Conservation (phyloP, 192 early-diverging fungal genomes). For the Bifiguratus adelaidae region DNA sequence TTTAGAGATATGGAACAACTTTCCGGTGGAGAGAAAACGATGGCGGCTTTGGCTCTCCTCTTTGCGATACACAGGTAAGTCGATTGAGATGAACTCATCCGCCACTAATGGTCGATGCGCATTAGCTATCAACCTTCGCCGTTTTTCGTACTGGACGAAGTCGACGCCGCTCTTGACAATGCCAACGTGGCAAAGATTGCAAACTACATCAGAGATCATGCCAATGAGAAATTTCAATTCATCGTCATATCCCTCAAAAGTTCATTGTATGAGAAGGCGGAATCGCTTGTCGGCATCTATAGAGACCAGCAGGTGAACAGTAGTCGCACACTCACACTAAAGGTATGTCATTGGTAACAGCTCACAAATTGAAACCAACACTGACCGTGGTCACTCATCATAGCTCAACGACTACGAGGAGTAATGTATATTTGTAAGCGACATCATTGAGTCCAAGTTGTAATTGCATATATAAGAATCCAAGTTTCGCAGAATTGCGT, state of each 20-base stretch:
- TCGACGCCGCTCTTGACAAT: slow-evolving; percentile 97
- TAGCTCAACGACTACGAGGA: too few species aligned
- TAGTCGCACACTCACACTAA: slow-evolving; percentile 73
- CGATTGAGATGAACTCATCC: background rate
- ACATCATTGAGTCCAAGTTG: too few species aligned
- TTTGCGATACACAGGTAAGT: slow-evolving; percentile 85
- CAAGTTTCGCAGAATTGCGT: too few species aligned
- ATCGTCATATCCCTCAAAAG: slow-evolving; percentile 97
- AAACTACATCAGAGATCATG: slow-evolving; percentile 77
- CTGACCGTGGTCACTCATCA: too few species aligned
- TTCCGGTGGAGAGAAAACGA: slow-evolving; percentile 98
- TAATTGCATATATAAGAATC: too few species aligned
- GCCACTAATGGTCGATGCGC: background rate
- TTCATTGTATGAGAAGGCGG: slow-evolving; percentile 86
- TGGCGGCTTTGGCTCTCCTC: slow-evolving; percentile 91
- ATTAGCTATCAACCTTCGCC: slow-evolving; percentile 85
- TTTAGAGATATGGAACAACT: slow-evolving; percentile 99
- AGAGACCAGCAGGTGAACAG: slow-evolving; percentile 78
- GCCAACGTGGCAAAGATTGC: slow-evolving; percentile 91
- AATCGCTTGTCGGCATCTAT: slow-evolving; percentile 94
- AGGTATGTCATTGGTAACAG: too few species aligned
- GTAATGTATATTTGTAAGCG: too few species aligned
- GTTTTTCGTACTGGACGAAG: slow-evolving; percentile 99
- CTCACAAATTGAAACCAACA: too few species aligned
- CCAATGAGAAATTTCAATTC: slow-evolving; percentile 71